Base-by-base conservation (phyloP, 495 filamentous ascomycete species). In the Tuber indicum region DNA sequence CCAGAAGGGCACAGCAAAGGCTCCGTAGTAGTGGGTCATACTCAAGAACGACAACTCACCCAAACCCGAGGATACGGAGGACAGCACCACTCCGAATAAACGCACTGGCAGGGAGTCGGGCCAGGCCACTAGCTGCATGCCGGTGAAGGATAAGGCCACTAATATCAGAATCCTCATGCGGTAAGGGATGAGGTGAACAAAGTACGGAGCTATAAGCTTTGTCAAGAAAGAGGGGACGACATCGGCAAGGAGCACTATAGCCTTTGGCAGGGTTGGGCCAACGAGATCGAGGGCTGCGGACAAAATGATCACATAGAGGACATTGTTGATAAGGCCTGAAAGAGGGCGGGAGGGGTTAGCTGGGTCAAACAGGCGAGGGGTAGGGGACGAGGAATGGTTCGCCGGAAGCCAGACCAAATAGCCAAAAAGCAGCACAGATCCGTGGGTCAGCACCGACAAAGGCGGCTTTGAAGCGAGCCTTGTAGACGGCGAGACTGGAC, bases 211-310 rank as follows among this genome's bases (percentile, higher is more conserved):
- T 79, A 91, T 85, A 46, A 99, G 88, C 84, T 99, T 99, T 72
- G 92, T 93, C 36, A 90, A 81, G 85, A 99, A 97, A 26, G 92
- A 92, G 17, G 96, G 96, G 26, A 96, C 87, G 76, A 98, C 92
- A 84, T 97, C 93, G 77, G 94, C 93, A 76, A 99, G 92, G 58
- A 98, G 92, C 77, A 99, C 94, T 71, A 96, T 88, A 75, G 91
- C 93, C 84, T 97, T 98, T 43, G 95, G 96, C 1, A 97, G 87
- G 71, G 86, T 83, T 52, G 92, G 90, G 17, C 94, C 94, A 83
- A 98, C 96, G 75, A 99, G 91, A 84, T 99, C 96, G 76, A 97
- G 91, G 36, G 96, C 95, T n/a, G 96, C 92, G 21, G 94, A 94
- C 80, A 99, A 90, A 84, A 99, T 93, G 84, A 99, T 92, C 46